Conservation (phyloP, 2,329 filamentous ascomycete species). For the Calycina herbarum region DNA sequence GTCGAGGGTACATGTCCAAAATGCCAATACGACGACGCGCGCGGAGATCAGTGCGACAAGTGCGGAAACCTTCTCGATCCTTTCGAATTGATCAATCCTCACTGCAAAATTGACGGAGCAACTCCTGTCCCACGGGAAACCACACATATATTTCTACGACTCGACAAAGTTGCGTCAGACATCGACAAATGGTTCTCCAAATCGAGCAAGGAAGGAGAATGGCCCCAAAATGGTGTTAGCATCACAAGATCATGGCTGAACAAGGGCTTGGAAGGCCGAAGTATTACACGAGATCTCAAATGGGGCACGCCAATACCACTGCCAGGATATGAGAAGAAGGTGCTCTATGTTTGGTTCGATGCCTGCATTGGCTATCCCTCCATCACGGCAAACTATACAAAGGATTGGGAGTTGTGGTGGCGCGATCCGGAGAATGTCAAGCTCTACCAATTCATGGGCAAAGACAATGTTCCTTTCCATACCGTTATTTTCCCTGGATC, state of each 20-base stretch:
- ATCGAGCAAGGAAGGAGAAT: constrained; percentile 71
- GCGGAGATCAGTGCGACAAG: constrained; percentile 74
- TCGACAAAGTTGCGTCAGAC: constrained; percentile 78
- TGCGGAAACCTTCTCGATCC: constrained; percentile 64
- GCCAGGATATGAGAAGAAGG: constrained; percentile 67
- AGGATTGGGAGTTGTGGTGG: constrained; percentile 94
- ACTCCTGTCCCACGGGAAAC: constrained; percentile 78
- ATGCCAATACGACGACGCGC: constrained; percentile 69
- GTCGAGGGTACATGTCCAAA: constrained; percentile 78
- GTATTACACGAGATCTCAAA: constrained; percentile 88
- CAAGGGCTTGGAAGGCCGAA: constrained; percentile 80
- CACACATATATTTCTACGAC: constrained; percentile 85
- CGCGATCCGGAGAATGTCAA: constrained; percentile 82
- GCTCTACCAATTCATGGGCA: constrained; percentile 93
- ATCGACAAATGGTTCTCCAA: constrained; percentile 77
- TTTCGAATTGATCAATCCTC: constrained; percentile 72
- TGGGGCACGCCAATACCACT: constrained; percentile 68
- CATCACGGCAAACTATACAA: constrained; percentile 87
- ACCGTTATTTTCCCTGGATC: constrained; percentile 88
- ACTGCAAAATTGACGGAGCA: constrained; percentile 87
- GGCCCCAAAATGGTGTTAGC: constrained; percentile 72
- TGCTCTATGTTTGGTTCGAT: constrained; percentile 86
- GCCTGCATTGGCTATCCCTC: constrained; percentile 94
- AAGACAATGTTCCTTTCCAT: constrained; percentile 81
- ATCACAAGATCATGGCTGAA: constrained; percentile 82